A percentile compares a stretch with the other conserved stretches of the same genome.
These are phyloP conservation scores for Triticum dicoccoides DNA, from an alignment of 176 grass and related monocot genomes.

Conservation along the genomic window DNA sequence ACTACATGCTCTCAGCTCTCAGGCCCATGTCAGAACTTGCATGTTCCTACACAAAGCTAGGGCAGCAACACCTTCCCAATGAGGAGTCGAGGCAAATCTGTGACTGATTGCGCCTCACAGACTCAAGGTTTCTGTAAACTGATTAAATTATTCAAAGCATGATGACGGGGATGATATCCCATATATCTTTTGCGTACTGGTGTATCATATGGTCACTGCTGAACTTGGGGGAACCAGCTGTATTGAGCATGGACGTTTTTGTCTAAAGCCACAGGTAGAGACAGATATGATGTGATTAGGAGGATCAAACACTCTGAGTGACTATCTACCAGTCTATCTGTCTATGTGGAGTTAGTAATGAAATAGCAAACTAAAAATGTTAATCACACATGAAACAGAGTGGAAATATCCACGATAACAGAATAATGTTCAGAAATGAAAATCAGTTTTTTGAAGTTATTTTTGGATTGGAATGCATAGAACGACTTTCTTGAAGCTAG, in stretches of 20 bases:
- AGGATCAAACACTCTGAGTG: no score
- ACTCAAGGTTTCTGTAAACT: background rate
- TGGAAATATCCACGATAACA: no score
- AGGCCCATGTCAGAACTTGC: constrained; percentile 1
- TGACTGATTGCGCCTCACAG: background rate
- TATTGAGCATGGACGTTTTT: constrained; percentile 20
- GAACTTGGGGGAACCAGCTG: constrained; percentile 79
- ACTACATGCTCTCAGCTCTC: background rate
- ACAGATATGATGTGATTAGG: background rate
- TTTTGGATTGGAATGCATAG: no score
- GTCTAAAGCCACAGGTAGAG: constrained; percentile 65
- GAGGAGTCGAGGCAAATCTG: background rate
- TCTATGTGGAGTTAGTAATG: no score
- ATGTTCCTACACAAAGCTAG: constrained; percentile 19
- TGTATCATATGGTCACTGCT: constrained; percentile 92
- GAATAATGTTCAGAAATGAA: no score
- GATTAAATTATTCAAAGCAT: constrained; percentile 29
- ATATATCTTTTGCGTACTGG: constrained; percentile 87
- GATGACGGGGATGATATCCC: constrained; percentile 47
- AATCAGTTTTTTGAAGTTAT: no score
- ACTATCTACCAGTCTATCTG: no score
- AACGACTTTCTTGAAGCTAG: no score
- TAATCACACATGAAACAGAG: no score
- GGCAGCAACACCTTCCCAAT: background rate
- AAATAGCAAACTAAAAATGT: no score